phyloP scores from a whole-genome alignment of 768 basidiomycete species.

The Suillus spraguei region DNA sequence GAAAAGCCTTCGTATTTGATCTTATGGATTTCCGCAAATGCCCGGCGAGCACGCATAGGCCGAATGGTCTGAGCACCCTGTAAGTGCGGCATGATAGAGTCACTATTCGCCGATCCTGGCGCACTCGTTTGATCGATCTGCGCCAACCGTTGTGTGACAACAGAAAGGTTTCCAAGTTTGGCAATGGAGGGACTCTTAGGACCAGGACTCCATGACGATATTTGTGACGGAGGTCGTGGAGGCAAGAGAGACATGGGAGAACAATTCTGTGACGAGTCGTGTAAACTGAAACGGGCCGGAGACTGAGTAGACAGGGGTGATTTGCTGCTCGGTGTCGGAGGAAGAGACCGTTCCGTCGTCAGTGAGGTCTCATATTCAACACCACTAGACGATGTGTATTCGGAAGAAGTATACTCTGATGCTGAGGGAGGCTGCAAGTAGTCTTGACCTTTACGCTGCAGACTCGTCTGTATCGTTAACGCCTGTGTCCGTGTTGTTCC shows the following conservation, averaged over 20 bases:
- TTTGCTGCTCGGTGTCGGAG: slow-evolving; percentile 31
- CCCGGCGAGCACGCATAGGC: slow-evolving; percentile 14
- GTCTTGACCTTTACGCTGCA: slow-evolving; percentile 9
- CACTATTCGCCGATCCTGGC: slow-evolving; percentile 17
- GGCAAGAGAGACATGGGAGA: slow-evolving; percentile 23
- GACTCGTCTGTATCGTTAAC: slow-evolving; percentile 23
- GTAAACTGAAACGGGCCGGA: slow-evolving; percentile 2
- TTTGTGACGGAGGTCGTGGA: slow-evolving; percentile 28
- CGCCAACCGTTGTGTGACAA: slow-evolving; percentile 67
- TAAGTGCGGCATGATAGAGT: slow-evolving; percentile 22
- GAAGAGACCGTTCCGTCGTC: slow-evolving; percentile 13
- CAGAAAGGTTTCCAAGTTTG: slow-evolving; percentile 60
- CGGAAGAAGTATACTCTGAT: slow-evolving; percentile 24
- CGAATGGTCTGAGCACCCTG: slow-evolving; percentile 25
- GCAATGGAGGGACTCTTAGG: slow-evolving; percentile 60
- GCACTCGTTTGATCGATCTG: slow-evolving; percentile 48
- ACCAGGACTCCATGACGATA: slow-evolving; percentile 26
- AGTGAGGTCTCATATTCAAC: slow-evolving; percentile 13
- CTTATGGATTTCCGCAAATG: slow-evolving; percentile 29
- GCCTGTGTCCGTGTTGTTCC: slow-evolving; percentile 3
- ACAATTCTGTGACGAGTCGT: not conserved
- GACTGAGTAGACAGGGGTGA: slow-evolving; percentile 25
- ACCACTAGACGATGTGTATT: slow-evolving; percentile 31
- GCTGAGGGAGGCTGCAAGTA: slow-evolving; percentile 17
- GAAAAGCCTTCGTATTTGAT: slow-evolving; percentile 18